These are phyloP conservation scores for Auriscalpium orientale DNA, from an alignment of 768 basidiomycete genomes.

Conservation along the genomic window DNA sequence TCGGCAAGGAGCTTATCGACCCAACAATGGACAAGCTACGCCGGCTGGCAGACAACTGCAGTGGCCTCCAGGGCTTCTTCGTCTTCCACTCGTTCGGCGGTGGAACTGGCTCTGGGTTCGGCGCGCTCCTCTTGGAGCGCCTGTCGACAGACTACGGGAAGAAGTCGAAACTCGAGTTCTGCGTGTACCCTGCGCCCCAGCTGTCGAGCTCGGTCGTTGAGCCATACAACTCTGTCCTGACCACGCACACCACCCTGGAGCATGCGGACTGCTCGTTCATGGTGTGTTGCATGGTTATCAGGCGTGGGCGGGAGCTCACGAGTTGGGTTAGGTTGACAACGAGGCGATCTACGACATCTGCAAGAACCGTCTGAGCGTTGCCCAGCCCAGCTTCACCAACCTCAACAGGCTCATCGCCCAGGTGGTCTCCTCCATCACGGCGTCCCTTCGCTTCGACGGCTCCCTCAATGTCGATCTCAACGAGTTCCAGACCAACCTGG, in stretches of 20 bases:
- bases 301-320: neutral
- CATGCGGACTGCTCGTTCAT: constrained; percentile 99
- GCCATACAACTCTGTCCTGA: constrained; percentile 95
- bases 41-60: constrained; percentile 92
- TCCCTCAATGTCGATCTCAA: constrained; percentile 95
- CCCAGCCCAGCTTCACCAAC: constrained; percentile 86
- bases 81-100: constrained; percentile 99
- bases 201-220: constrained; percentile 94
- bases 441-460: constrained; percentile 94
- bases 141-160: constrained; percentile 97
- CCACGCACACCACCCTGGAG: constrained; percentile 97
- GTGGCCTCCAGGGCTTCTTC: constrained; percentile 97
- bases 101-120: constrained; percentile 97
- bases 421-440: constrained; percentile 96
- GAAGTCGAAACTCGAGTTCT: constrained; percentile 98
- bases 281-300: constrained; percentile 36
- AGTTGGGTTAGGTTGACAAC: constrained; percentile 72
- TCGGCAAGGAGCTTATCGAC: constrained; percentile 98
- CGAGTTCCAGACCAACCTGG: constrained; percentile 98
- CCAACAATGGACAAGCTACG: constrained; percentile 93
- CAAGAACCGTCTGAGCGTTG: constrained; percentile 87
- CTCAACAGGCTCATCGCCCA: constrained; percentile 96
- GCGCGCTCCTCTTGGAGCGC: constrained; percentile 90
- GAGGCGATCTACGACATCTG: constrained; percentile 99
- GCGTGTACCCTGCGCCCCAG: constrained; percentile 91